A percentile compares a stretch with the other conserved stretches of the same genome.
Conservation (phyloP, 257 asterid species). For the Cinchona pubescens region DNA sequence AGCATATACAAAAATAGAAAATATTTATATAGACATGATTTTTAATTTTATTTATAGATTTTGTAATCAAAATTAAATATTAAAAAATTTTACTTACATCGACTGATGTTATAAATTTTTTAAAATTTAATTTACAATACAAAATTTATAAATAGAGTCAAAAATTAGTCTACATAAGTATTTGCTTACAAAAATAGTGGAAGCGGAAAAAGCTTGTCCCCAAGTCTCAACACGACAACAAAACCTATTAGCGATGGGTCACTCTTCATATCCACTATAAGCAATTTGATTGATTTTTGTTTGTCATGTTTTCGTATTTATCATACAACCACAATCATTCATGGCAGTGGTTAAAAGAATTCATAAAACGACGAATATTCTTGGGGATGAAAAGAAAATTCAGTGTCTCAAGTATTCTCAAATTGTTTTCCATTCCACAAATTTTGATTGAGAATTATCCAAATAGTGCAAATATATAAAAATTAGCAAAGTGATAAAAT, state of each 20-base stretch:
- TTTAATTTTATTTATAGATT: no score
- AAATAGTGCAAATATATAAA: no score
- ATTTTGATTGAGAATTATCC: background rate
- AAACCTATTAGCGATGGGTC: background rate
- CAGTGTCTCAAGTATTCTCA: background rate
- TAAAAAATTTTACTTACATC: no score
- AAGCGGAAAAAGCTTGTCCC: background rate
- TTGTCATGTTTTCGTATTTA: background rate
- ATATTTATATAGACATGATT: no score
- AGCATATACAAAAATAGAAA: no score
- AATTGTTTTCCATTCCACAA: background rate
- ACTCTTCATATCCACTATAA: background rate
- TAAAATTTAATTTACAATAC: no score
- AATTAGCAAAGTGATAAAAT: no score
- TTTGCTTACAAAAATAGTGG: background rate
- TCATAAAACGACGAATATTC: background rate
- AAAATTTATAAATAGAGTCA: no score
- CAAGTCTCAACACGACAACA: background rate
- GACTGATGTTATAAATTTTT: no score
- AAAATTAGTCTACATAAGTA: no score
- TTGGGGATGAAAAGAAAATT: background rate
- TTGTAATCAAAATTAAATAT: no score
- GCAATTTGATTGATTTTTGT: slow-evolving; percentile 1
- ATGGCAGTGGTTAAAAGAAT: slow-evolving; percentile 9
- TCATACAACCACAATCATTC: background rate